Conservation (phyloP, 176 grass and related monocot genomes). For the Ensete ventricosum region DNA sequence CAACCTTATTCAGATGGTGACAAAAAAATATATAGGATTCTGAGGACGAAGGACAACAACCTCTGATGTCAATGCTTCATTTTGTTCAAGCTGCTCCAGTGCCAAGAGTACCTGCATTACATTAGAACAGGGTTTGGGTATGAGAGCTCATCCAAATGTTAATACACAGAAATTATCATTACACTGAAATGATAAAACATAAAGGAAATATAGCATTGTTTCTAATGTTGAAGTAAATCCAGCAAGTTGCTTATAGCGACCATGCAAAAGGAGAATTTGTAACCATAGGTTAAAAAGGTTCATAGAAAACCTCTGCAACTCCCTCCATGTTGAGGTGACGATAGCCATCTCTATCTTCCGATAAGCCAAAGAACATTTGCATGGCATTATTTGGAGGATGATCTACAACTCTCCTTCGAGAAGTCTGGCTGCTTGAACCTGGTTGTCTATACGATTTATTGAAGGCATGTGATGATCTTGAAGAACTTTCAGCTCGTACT, state of each 20-base stretch:
- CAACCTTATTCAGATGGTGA: not conserved
- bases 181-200: not conserved
- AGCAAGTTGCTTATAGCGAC: not conserved
- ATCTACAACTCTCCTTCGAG: conserved; percentile 30
- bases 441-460: conserved; percentile 32
- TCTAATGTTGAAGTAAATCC: not conserved
- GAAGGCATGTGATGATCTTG: conserved; percentile 34
- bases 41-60: conserved; percentile 7
- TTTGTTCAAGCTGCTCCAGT: conserved; percentile 63
- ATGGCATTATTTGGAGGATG: conserved; percentile 21
- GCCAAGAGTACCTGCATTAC: conserved; percentile 52
- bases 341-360: conserved; percentile 39
- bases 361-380: conserved; percentile 18
- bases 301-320: conserved; percentile 57
- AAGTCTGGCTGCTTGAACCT: conserved; percentile 21
- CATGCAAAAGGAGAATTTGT: not conserved
- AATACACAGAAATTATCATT: not conserved
- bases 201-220: not conserved
- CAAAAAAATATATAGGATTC: not conserved
- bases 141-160: not conserved
- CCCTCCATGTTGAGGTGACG: conserved; percentile 47
- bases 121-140: not conserved
- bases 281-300: not conserved
- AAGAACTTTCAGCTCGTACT: conserved; percentile 17
- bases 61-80: conserved; percentile 62